Percentiles rank a stretch among this genome's conserved stretches.
These are phyloP conservation scores for Ogataea methanolica DNA, from an alignment of 805 yeast species.

Conservation along the genomic window DNA sequence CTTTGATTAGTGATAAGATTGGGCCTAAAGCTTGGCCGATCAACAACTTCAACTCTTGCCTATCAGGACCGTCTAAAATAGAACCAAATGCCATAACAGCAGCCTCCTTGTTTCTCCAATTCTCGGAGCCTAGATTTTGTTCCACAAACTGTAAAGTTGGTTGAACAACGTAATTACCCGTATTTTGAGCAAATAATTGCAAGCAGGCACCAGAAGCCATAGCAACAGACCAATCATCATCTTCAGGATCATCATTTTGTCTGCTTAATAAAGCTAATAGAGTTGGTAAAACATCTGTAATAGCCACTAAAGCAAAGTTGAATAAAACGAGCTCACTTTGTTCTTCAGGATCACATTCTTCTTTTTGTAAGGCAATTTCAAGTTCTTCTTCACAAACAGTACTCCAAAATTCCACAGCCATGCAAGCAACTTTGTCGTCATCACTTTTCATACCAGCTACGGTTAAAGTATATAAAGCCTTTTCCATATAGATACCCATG, in stretches of 20 bases:
- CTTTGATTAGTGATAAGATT: constrained; percentile 67
- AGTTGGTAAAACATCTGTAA: constrained; percentile 83
- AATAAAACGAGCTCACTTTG: constrained; percentile 47
- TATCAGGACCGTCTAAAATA: constrained; percentile 89
- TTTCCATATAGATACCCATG: constrained; percentile 96
- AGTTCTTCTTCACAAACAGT: constrained; percentile 99
- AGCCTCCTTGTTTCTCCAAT: constrained; percentile 92
- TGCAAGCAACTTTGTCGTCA: constrained; percentile 86
- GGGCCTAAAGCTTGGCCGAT: constrained; percentile 83
- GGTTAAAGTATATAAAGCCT: constrained; percentile 86
- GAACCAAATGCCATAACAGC: constrained; percentile 99
- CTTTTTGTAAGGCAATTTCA: constrained; percentile 66
- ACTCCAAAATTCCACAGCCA: constrained; percentile 99
- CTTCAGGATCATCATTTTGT: constrained; percentile 91
- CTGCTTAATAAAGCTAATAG: constrained; percentile 72
- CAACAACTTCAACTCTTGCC: constrained; percentile 57
- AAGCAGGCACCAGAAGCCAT: constrained; percentile 99
- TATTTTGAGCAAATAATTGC: constrained; percentile 87
- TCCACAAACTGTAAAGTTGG: constrained; percentile 85
- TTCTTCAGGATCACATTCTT: constrained; percentile 48
- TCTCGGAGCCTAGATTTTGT: constrained; percentile 50
- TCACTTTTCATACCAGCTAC: constrained; percentile 84
- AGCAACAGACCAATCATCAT: constrained; percentile 95
- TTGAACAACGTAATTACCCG: constrained; percentile 80
- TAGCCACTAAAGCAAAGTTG: constrained; percentile 82